Conservation (phyloP, 2,329 filamentous ascomycete genomes). For the Talaromyces sp. region DNA sequence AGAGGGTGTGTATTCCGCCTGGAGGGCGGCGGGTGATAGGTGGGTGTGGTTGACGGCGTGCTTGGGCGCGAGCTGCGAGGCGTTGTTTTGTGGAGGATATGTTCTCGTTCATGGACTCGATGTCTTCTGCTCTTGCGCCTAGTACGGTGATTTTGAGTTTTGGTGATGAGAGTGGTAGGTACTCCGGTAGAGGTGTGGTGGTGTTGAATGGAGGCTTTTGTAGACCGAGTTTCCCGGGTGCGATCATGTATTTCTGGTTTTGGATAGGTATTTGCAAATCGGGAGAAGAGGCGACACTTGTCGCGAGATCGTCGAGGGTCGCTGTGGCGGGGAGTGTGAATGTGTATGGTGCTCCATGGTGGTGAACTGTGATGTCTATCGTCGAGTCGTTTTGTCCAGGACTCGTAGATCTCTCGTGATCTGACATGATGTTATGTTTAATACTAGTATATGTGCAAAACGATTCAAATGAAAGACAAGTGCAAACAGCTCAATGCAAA, state of each 20-base stretch:
- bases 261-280: constrained; percentile 37
- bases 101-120: constrained; percentile 41
- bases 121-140: constrained; percentile 41
- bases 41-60: constrained; percentile 20
- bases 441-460: neutral
- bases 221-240: constrained; percentile 45
- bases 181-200: constrained; percentile 30
- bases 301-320: constrained; percentile 48
- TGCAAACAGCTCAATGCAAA: neutral
- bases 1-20: constrained; percentile 30
- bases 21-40: constrained; percentile 10
- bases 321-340: constrained; percentile 49
- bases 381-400: neutral
- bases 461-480: neutral
- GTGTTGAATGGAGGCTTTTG: constrained; percentile 44
- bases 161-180: constrained; percentile 34
- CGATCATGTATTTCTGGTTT: constrained; percentile 46
- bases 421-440: constrained; percentile 3
- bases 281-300: constrained; percentile 28
- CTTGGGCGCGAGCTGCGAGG: constrained; percentile 29
- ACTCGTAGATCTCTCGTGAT: neutral
- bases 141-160: constrained; percentile 48
- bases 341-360: constrained; percentile 52
- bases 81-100: constrained; percentile 27
- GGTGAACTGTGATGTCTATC: constrained; percentile 42